Evolutionary conservation across 192 early-diverging fungal genomes (phyloP).

Genomic region (Coemansia sp.): DNA sequence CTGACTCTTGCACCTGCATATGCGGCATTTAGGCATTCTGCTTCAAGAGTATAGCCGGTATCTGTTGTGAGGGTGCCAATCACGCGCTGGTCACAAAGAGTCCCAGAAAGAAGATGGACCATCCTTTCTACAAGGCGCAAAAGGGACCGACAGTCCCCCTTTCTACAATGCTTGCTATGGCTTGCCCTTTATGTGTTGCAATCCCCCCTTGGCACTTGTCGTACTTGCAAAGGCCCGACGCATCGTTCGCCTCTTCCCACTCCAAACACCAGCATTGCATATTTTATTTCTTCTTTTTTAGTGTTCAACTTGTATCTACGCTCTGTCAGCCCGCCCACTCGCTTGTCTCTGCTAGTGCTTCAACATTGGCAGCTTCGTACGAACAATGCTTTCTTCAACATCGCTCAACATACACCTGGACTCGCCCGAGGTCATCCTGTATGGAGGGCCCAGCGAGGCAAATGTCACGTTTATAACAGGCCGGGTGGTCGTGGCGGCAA

Average conservation of each 20-base stretch:
- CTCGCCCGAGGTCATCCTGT: conserved; percentile 27
- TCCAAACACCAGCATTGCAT: background rate
- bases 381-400: conserved; percentile 17
- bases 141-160: background rate
- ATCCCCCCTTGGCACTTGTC: too few species aligned
- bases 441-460: conserved; percentile 37
- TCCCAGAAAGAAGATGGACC: background rate
- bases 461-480: conserved; percentile 28
- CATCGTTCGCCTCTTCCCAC: background rate
- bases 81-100: background rate
- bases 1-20: conserved; percentile 2
- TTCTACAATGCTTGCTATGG: background rate
- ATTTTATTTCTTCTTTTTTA: background rate
- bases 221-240: background rate
- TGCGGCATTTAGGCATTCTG: conserved; percentile 23
- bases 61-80: conserved; percentile 13
- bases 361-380: background rate
- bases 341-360: background rate
- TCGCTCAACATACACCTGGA: conserved; percentile 22
- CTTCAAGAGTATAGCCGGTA: conserved; percentile 41
- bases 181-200: too few species aligned
- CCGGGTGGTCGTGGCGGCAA: conserved; percentile 22
- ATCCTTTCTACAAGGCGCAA: conserved; percentile 4
- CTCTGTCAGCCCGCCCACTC: too few species aligned
- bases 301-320: background rate